These are phyloP conservation scores for Rhizophlyctis rosea DNA, from an alignment of 192 early-diverging fungal genomes.

Conservation along the genomic window DNA sequence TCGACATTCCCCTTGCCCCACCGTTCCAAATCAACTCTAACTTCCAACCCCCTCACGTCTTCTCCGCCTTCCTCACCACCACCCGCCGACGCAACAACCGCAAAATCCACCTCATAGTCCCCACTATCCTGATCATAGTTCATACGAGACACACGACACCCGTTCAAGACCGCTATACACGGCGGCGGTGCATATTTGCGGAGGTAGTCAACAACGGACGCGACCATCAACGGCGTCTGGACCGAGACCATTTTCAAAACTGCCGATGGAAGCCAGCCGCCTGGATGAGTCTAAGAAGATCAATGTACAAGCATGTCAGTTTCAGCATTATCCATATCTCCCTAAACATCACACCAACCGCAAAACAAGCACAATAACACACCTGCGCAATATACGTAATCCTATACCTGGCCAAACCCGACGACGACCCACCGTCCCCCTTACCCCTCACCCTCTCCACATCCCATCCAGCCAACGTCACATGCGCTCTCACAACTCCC, in stretches of 20 bases:
- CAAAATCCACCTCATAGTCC: neutral
- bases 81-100: neutral
- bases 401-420: too few relatives aligned
- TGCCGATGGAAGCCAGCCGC: conserved; percentile 19
- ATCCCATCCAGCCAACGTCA: conserved; percentile 26
- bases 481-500: conserved; percentile 20
- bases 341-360: too few relatives aligned
- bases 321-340: too few relatives aligned
- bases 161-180: neutral
- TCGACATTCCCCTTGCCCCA: conserved; percentile 9
- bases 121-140: neutral
- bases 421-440: neutral
- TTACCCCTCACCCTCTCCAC: conserved; percentile 2
- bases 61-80: neutral
- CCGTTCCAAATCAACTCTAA: conserved; percentile 12
- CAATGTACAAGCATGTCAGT: too few relatives aligned
- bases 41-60: neutral
- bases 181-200: conserved; percentile 15
- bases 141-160: neutral
- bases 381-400: conserved; percentile 26
- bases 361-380: too few relatives aligned
- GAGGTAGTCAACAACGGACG: conserved; percentile 17
- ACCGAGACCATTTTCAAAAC: conserved; percentile 23
- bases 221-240: conserved; percentile 21
- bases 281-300: conserved; percentile 14